phyloP scores from a whole-genome alignment of 257 asterid genomes.

The Echium plantagineum region DNA sequence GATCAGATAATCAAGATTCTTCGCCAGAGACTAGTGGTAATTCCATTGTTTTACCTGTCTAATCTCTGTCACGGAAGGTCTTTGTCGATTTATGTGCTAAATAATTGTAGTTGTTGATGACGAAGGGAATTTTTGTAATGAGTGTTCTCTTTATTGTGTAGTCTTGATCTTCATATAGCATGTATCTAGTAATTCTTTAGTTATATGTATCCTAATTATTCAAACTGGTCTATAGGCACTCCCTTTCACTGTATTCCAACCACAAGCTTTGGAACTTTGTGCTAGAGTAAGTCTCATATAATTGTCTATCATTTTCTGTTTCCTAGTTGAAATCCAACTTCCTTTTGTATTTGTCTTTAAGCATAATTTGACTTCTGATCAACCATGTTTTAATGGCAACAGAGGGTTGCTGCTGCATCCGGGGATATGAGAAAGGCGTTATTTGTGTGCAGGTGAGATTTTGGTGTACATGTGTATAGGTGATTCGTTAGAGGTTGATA shows the following conservation, averaged over 20 bases:
- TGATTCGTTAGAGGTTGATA: neutral
- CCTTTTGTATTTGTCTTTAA: too few relatives aligned
- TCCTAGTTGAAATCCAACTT: neutral
- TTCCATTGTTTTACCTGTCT: constrained; percentile 5
- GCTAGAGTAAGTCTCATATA: constrained; percentile 52
- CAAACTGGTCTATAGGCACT: constrained; percentile 41
- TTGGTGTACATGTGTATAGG: constrained; percentile 7
- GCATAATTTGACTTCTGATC: neutral
- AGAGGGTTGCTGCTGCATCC: constrained; percentile 94
- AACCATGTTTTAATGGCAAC: constrained; percentile 9
- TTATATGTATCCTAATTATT: neutral
- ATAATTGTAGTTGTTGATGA: neutral
- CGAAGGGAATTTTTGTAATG: neutral
- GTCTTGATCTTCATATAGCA: neutral
- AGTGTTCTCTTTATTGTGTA: neutral
- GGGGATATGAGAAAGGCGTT: constrained; percentile 97
- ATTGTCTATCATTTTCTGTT: constrained; percentile 7
- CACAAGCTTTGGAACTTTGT: constrained; percentile 90
- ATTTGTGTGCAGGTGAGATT: constrained; percentile 69
- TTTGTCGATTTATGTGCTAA: neutral
- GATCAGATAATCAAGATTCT: constrained; percentile 77
- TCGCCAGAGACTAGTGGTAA: constrained; percentile 71
- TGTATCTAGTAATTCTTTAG: neutral
- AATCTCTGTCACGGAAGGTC: neutral
- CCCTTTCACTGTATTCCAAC: constrained; percentile 68